Percentiles rank a stretch among this genome's conserved stretches.
Conservation (phyloP, 2,329 filamentous ascomycete genomes). For the Fusarium sp. region DNA sequence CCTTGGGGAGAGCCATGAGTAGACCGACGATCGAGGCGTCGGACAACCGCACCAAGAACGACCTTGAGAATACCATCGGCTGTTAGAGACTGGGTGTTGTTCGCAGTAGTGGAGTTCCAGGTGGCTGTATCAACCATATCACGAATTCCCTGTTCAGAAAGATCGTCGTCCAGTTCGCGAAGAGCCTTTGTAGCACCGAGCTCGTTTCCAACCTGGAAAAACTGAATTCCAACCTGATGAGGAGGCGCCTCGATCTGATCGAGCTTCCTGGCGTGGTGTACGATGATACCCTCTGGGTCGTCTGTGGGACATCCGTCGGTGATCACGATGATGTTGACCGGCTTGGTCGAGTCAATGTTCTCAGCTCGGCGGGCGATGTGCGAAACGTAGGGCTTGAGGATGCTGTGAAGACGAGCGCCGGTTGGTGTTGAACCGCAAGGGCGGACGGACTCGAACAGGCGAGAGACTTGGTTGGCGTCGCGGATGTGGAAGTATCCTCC, state of each 20-base stretch:
- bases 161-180: conserved; percentile 77
- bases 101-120: conserved; percentile 67
- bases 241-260: conserved; percentile 75
- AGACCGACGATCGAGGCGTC: conserved; percentile 51
- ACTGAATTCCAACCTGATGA: conserved; percentile 92
- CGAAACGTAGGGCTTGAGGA: conserved; percentile 78
- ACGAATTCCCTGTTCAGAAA: conserved; percentile 68
- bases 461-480: conserved; percentile 65
- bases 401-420: conserved; percentile 74
- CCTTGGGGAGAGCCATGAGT: conserved; percentile 24
- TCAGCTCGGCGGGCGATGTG: conserved; percentile 53
- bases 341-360: conserved; percentile 67
- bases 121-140: conserved; percentile 95
- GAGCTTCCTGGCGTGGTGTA: conserved; percentile 74
- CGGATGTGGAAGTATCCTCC: conserved; percentile 74
- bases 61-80: conserved; percentile 82
- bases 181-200: conserved; percentile 72
- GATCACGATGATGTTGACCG: conserved; percentile 91
- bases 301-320: conserved; percentile 88
- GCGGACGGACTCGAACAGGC: conserved; percentile 75
- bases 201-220: conserved; percentile 92
- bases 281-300: conserved; percentile 78
- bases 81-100: conserved; percentile 60
- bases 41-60: conserved; percentile 80
- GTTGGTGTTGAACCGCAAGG: conserved; percentile 80